phyloP scores from a whole-genome alignment of 148 eudicot species.

The Camellia sinensis region DNA sequence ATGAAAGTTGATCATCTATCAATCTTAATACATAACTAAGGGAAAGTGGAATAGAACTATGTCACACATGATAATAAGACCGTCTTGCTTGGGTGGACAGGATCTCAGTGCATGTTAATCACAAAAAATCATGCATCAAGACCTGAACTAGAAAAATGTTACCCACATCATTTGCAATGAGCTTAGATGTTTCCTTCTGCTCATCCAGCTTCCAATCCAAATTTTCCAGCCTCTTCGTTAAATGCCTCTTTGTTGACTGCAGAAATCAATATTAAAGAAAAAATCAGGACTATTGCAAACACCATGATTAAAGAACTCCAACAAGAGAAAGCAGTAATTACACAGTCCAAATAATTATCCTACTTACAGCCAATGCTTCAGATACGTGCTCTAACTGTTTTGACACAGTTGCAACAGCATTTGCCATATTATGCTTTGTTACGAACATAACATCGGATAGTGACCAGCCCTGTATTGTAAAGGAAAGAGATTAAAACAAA shows the following conservation, averaged over 20 bases:
- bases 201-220: conserved; percentile 96
- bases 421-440: conserved; percentile 93
- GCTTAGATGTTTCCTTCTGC: conserved; percentile 69
- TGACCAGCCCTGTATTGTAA: conserved; percentile 66
- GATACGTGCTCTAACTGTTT: conserved; percentile 84
- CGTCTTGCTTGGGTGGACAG: not conserved
- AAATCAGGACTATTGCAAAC: conserved; percentile 13
- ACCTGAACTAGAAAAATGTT: conserved; percentile 2
- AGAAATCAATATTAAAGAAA: conserved; percentile 15
- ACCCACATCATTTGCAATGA: conserved; percentile 65
- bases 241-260: conserved; percentile 74
- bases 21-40: not conserved
- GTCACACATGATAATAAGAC: not conserved
- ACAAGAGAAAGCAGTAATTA: conserved; percentile 6
- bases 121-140: not conserved
- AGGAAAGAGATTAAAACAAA: not conserved
- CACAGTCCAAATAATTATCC: not conserved
- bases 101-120: not conserved
- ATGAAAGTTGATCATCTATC: not conserved
- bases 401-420: conserved; percentile 79
- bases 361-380: conserved; percentile 76
- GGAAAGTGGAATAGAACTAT: not conserved
- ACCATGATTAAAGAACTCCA: not conserved
- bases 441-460: conserved; percentile 93
- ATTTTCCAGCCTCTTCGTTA: conserved; percentile 69